Conservation (phyloP, 805 yeast species). For the Cyberlindnera samutprakarnensis region DNA sequence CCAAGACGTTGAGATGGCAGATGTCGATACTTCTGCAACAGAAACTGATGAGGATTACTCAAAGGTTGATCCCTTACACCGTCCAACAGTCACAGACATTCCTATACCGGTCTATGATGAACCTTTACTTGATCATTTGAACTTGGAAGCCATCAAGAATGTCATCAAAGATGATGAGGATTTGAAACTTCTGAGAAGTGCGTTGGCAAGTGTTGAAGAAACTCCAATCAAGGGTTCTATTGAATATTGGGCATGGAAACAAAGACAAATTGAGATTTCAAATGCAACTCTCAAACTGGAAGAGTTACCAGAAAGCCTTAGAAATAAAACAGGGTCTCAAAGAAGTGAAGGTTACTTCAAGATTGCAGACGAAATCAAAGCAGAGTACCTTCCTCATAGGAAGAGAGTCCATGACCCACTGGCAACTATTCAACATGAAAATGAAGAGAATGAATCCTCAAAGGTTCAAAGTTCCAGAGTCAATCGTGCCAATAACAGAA, state of each 20-base stretch:
- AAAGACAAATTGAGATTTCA: conserved; percentile 24
- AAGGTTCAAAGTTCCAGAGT: conserved; percentile 68
- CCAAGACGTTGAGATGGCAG: not conserved
- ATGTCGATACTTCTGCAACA: not conserved
- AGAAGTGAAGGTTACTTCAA: conserved; percentile 68
- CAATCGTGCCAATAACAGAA: conserved; percentile 78
- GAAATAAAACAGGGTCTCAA: conserved; percentile 50
- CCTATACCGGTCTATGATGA: conserved; percentile 54
- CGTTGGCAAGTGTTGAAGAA: conserved; percentile 22
- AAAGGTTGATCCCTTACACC: conserved; percentile 26
- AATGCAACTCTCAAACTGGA: conserved; percentile 8
- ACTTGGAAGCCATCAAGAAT: conserved; percentile 42
- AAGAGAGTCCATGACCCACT: conserved; percentile 61
- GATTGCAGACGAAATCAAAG: conserved; percentile 65
- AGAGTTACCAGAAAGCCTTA: conserved; percentile 20
- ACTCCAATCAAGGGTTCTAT: conserved; percentile 20
- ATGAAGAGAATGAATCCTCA: conserved; percentile 39
- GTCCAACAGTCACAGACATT: conserved; percentile 38
- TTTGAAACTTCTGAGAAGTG: conserved; percentile 40
- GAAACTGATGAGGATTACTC: conserved; percentile 13
- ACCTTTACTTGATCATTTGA: conserved; percentile 24
- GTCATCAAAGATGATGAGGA: conserved; percentile 74
- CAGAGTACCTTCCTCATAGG: conserved; percentile 77
- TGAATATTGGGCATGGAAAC: conserved; percentile 62
- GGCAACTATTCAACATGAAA: conserved; percentile 59